Conservation (phyloP, 2,329 filamentous ascomycete genomes). For the Nemania serpens region DNA sequence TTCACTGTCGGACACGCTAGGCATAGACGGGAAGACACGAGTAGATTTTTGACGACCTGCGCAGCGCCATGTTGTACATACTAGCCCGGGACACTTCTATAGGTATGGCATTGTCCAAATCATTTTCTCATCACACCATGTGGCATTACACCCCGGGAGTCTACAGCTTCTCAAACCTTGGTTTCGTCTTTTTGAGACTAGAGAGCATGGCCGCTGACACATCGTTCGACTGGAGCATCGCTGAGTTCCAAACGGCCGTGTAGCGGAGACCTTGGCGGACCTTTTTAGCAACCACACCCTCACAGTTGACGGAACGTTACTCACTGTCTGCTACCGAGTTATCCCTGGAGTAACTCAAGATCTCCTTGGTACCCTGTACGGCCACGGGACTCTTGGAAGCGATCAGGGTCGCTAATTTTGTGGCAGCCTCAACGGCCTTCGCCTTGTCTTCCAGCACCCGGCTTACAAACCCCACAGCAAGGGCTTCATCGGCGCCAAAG, state of each 20-base stretch:
- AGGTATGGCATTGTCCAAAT: background rate
- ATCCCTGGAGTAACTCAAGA: slow-evolving; percentile 63
- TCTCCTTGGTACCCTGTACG: slow-evolving; percentile 41
- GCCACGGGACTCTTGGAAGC: slow-evolving; percentile 80
- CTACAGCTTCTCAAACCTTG: slow-evolving; percentile 83
- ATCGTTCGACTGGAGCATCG: slow-evolving; percentile 80
- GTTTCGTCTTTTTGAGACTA: slow-evolving; percentile 76
- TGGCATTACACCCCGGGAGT: background rate
- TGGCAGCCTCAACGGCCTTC: slow-evolving; percentile 37
- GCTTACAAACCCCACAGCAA: slow-evolving; percentile 71
- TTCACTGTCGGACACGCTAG: no score
- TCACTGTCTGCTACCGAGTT: slow-evolving; percentile 75
- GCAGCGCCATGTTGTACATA: background rate
- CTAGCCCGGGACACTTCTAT: background rate
- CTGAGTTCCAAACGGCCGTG: slow-evolving; percentile 85
- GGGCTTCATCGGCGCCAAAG: slow-evolving; percentile 71
- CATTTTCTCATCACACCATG: background rate
- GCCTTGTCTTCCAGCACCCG: slow-evolving; percentile 58
- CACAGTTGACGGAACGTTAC: slow-evolving; percentile 38
- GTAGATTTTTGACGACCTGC: background rate
- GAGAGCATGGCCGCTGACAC: slow-evolving; percentile 74
- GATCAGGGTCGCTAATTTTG: slow-evolving; percentile 53
- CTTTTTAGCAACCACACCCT: slow-evolving; percentile 26
- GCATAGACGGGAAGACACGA: background rate
- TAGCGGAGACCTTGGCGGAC: slow-evolving; percentile 68